A percentile compares a stretch with the other conserved stretches of the same genome.
phyloP scores from a whole-genome alignment of 805 yeast genomes.

The Ogataea siamensis region DNA sequence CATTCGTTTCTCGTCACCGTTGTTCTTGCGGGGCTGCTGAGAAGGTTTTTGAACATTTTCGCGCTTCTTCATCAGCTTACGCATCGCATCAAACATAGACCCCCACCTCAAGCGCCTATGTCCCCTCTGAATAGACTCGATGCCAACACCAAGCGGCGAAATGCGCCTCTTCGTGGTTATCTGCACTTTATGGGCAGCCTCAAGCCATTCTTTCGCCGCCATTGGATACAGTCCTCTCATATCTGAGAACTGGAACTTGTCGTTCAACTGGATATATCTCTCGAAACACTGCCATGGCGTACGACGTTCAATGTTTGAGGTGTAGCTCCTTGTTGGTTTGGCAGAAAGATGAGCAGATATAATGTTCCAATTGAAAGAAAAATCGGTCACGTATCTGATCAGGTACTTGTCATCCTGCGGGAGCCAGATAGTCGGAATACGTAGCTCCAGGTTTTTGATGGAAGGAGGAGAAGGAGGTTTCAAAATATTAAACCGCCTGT shows the following conservation, averaged over 20 bases:
- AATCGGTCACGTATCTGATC: conserved; percentile 79
- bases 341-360: conserved; percentile 78
- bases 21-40: conserved; percentile 34
- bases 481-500: conserved; percentile 58
- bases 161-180: conserved; percentile 84
- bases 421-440: conserved; percentile 94
- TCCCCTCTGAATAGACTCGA: conserved; percentile 90
- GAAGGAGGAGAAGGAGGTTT: conserved; percentile 94
- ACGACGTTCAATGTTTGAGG: conserved; percentile 87
- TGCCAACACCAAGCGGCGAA: conserved; percentile 90
- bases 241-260: conserved; percentile 80
- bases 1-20: conserved; percentile 30
- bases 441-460: conserved; percentile 68
- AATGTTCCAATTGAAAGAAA: conserved; percentile 89
- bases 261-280: conserved; percentile 88
- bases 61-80: conserved; percentile 85
- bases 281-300: conserved; percentile 99
- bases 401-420: conserved; percentile 88
- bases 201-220: conserved; percentile 87
- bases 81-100: conserved; percentile 92
- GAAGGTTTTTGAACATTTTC: conserved; percentile 70
- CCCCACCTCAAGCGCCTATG: conserved; percentile 93
- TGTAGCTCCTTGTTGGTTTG: conserved; percentile 64
- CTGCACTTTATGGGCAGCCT: conserved; percentile 86
- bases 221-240: conserved; percentile 84